Base-by-base conservation (phyloP, 805 yeast species). In the Starmerella sp. region DNA sequence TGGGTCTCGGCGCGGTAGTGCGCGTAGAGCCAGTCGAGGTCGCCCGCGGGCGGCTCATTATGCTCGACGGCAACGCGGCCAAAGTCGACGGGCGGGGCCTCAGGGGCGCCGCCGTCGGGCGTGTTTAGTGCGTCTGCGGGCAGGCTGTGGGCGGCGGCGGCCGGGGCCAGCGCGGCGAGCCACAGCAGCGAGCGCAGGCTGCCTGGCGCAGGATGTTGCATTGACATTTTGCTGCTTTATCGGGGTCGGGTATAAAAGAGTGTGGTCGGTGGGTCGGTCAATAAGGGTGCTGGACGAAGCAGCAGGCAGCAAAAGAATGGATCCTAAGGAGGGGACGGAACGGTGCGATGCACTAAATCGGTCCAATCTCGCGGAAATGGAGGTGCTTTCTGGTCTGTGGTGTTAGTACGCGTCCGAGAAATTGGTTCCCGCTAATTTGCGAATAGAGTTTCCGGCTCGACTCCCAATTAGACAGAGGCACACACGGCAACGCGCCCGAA, bases 321-420 rank as follows among this genome's bases (percentile, higher is more conserved):
- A 34, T 6, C 5, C 8, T 6, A 34, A 46, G 8, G 49, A 46
- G 31, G 9, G 49, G 49, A 46, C 30, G n/a, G 49, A 14, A 4
- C 34, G 49, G 10, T 14, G 39, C 35, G 38, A 34, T 30, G 7
- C 49, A 46, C 49, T 17, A 13, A 5, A 14, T 32, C n/a, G 49
- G 34, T 17, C n/a, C 49, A 34, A 34, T n/a, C 49, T 32, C 6
- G 29, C 1, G 10, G n/a, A 9, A 31, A 32, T 14, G 34, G 43
- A 29, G n/a, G 28, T 13, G 29, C 6, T 9, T 34, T 15, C 49
- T 46, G 49, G 15, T 17, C 22, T 39, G 17, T 32, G 15, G 34
- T 32, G 49, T 46, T 46, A 46, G 49, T 46, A 46, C 15, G 29
- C 39, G 49, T 34, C 34, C 49, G 49, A 8, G 11, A 17, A 46